A percentile compares a stretch with the other conserved stretches of the same genome.
phyloP scores from a whole-genome alignment of 2,329 filamentous ascomycete genomes.

The Fusarium albidum region DNA sequence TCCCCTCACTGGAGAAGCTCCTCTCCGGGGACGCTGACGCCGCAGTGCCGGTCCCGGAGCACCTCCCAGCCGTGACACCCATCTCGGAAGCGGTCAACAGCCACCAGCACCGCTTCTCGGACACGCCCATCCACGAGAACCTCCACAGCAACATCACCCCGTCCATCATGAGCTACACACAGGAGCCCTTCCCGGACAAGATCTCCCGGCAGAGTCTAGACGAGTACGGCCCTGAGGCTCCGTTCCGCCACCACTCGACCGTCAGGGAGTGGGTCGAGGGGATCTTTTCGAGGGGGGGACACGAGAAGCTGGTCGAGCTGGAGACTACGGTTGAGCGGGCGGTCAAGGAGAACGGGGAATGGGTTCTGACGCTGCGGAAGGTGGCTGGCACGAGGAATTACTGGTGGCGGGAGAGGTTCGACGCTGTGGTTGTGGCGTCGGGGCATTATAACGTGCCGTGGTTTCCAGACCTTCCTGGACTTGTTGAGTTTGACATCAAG shows the following conservation, averaged over 20 bases:
- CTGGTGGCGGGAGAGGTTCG: slow-evolving; percentile 27
- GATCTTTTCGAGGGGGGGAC: slow-evolving; percentile 7
- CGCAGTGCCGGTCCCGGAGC: slow-evolving; percentile 18
- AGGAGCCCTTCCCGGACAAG: slow-evolving; percentile 17
- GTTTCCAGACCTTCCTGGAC: slow-evolving; percentile 16
- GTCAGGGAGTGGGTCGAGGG: slow-evolving; percentile 24
- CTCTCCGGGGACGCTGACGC: slow-evolving; percentile 21
- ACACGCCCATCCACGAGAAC: slow-evolving; percentile 22
- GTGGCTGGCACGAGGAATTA: slow-evolving; percentile 15
- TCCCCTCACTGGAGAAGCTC: slow-evolving; percentile 10
- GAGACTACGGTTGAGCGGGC: slow-evolving; percentile 13
- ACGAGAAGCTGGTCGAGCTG: slow-evolving; percentile 15
- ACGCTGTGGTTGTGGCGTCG: slow-evolving; percentile 23
- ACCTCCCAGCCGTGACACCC: slow-evolving; percentile 25
- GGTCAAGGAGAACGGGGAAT: slow-evolving; percentile 12
- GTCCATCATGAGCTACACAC: slow-evolving; percentile 21
- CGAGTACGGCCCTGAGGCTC: slow-evolving; percentile 9
- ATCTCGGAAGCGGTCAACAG: slow-evolving; percentile 27
- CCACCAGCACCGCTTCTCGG: slow-evolving; percentile 31
- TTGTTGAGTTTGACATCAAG: slow-evolving; percentile 10
- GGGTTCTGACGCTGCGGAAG: slow-evolving; percentile 20
- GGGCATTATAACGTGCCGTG: slow-evolving; percentile 29
- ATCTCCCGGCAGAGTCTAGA: background rate
- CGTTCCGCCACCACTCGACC: slow-evolving; percentile 15
- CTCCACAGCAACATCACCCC: slow-evolving; percentile 27